Evolutionary conservation across 108 stramenopile genomes (phyloP), one percentile per base, ranked within the genome.

Genomic region (Fistulifera pelliculosa): DNA sequence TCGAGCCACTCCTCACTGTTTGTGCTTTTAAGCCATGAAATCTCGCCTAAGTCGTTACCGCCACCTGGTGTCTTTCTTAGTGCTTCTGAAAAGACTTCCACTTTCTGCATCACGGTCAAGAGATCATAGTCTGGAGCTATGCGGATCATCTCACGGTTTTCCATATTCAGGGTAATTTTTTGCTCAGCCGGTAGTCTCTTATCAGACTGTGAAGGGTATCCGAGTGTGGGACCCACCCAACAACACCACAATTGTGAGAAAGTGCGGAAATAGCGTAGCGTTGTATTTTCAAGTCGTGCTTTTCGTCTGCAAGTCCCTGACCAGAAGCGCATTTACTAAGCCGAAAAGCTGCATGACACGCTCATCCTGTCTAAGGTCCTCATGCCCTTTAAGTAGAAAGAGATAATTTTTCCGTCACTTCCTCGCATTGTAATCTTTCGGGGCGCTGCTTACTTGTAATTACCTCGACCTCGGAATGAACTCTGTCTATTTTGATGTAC

Each of bases 271-370:
- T 96, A 0, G 93, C 76, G 65, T 96, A 99, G 39, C 97, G 74
- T 56, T 97, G 93, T 47, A 98, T 98, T 47, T 72, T 75, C 60
- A 98, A 74, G 68, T 96, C 96, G 39, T 94, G 90, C 26, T 87
- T 93, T 91, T 79, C 11, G 96, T 96, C 56, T 88, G 72, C 47
- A 93, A 58, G 44, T 98, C 98, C 52, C 94, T 85, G 38, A 85
- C 89, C 38, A 99, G 74, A 35, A 99, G 87, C 4, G 96, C 95
- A 77, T 99, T 99, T 12, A 98, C 96, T 47, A 98, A 71, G 1
- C 98, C 99, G 58, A 98, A 98, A 15, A 99, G 75, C 66, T 99
- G 99, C 99, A 99, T 99, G 35, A 95, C 97, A 19, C 99, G 78
- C 76, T 99, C 99, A 64, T 99, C 99, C 69, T 99, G 99, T 26